Evolutionary conservation across 140 eudicot genomes (phyloP), one percentile per base, ranked within the genome.

Genomic region (Senecio squalidus): DNA sequence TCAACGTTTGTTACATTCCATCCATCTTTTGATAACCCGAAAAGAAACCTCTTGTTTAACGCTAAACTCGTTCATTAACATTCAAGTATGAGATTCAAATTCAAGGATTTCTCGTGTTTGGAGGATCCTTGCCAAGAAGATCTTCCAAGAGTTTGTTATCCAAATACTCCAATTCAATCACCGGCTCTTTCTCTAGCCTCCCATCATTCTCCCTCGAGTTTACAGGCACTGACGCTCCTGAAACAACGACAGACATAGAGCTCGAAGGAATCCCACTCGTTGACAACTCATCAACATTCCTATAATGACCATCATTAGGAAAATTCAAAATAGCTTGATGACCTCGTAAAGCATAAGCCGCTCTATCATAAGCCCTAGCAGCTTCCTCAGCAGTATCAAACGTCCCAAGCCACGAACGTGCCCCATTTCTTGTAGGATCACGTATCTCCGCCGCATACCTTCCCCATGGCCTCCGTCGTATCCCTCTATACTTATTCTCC

Each of bases 381-480:
- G 94, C 96, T 54, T 78, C 96, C 70, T 84, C 96, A 0, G 87
- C 94, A 9, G 94, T 73, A 7, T 81, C 86, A 30, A 66, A 88
- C 14, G 96, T 88, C 3, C 96, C 96, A 0, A 88, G 80, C 96
- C 96, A 81, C 31, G 80, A 57, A 1, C 94, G 83, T 0, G 94
- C 93, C 1, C 96, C 96, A 14, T 81, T 81, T 34, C 78, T 48
- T 3, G 71, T 71, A 4, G 96, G 90, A 36, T 88, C 96, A 0
- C 96, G 94, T 62, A 88, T 88, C 72, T 88, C 96, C 0, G 96
- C 96, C 3, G 95, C 95, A 51, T 60, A 87, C 54, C 75, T 44
- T 26, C 73, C 76, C 81, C 76, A 75, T 10, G 76, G 81, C 40
- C 76, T 39, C 45, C 68, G 26, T 1, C 95, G 68, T n/a, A 83